Conservation (phyloP, 1,139 yeast species). For the Entelexis sorbosivorans region DNA sequence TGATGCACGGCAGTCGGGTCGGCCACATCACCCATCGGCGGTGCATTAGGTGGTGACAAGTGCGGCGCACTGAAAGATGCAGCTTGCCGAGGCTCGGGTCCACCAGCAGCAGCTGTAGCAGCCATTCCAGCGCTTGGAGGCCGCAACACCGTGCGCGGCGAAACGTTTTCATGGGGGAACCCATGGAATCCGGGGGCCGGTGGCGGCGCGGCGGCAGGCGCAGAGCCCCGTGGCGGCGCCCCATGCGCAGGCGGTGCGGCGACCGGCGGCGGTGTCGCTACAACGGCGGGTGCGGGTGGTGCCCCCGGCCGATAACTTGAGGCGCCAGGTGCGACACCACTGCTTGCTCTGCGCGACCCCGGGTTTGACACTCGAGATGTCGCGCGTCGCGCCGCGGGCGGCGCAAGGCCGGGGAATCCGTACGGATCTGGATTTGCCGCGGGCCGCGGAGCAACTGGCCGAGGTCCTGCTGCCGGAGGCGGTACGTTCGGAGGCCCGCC, state of each 20-base stretch:
- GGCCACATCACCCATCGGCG: not conserved
- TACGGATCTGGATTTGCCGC: slow-evolving; percentile 22
- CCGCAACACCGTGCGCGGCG: not conserved
- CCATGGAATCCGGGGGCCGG: not conserved
- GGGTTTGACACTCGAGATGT: not conserved
- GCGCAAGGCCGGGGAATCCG: slow-evolving; percentile 21
- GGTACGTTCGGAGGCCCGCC: not conserved
- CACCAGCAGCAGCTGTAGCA: not conserved
- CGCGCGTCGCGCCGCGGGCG: not conserved
- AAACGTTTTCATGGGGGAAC: not conserved
- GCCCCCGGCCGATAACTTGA: not conserved
- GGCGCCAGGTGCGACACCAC: not conserved
- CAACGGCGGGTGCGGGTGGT: not conserved
- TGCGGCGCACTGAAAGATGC: not conserved
- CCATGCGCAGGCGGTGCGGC: not conserved
- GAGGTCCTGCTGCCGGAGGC: not conserved
- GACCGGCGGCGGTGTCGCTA: not conserved
- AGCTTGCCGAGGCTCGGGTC: not conserved
- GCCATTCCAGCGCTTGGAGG: not conserved
- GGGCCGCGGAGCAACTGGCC: slow-evolving; percentile 2
- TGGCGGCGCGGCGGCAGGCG: not conserved
- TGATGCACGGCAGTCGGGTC: not conserved
- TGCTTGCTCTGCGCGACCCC: slow-evolving; percentile 1
- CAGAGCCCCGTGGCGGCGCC: not conserved
- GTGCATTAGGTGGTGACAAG: not conserved